phyloP scores from a whole-genome alignment of 31 red algal genomes.

The Odonthalia washingtoniensis region DNA sequence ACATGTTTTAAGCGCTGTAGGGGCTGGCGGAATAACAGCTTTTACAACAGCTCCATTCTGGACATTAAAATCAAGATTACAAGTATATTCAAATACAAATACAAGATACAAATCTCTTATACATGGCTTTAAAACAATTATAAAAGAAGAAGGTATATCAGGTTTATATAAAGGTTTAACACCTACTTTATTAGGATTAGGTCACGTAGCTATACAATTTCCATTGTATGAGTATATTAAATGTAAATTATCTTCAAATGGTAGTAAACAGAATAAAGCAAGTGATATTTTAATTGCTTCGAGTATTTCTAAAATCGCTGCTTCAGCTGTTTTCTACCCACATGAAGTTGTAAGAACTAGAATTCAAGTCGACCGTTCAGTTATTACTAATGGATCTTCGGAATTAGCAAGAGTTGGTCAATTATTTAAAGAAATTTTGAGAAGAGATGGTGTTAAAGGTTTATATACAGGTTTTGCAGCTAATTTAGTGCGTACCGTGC shows the following conservation, averaged over 20 bases:
- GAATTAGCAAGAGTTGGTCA: conserved; percentile 45
- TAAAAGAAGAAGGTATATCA: conserved; percentile 82
- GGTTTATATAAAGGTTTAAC: conserved; percentile 88
- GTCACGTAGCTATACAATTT: conserved; percentile 94
- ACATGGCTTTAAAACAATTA: conserved; percentile 78
- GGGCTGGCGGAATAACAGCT: conserved; percentile 88
- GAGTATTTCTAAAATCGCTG: conserved; percentile 75
- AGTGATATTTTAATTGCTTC: conserved; percentile 74
- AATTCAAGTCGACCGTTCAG: conserved; percentile 71
- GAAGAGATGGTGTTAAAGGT: conserved; percentile 60
- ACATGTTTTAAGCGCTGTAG: conserved; percentile 74
- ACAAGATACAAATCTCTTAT: conserved; percentile 64
- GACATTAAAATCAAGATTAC: conserved; percentile 92
- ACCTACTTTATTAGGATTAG: conserved; percentile 77
- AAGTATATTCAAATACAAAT: conserved; percentile 51
- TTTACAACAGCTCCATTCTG: conserved; percentile 89
- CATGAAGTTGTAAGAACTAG: conserved; percentile 85
- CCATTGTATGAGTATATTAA: conserved; percentile 92
- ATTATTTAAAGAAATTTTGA: conserved; percentile 30
- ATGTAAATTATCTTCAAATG: conserved; percentile 23
- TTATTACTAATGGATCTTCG: conserved; percentile 24
- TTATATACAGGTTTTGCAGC: conserved; percentile 86
- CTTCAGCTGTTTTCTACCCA: conserved; percentile 85
- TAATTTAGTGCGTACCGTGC: conserved; percentile 92
- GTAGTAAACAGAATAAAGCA: conserved; percentile 53